Base-by-base conservation (phyloP, 257 asterid species). In the Osmanthus fragrans region DNA sequence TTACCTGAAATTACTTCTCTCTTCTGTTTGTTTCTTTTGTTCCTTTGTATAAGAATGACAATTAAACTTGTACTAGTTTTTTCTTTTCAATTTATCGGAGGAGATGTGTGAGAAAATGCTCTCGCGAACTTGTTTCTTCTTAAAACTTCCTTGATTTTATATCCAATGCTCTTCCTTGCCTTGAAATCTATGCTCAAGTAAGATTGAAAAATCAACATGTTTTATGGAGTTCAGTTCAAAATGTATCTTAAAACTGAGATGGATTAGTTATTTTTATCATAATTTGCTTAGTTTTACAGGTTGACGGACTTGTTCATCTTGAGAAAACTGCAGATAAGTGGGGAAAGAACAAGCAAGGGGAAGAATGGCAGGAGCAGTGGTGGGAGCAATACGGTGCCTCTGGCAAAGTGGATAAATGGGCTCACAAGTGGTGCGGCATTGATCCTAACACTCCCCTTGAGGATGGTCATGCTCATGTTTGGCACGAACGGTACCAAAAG, bases 261-360 rank as follows among this genome's bases (percentile, higher is more conserved):
- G 40, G 40, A 36, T 36, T 36, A 36, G 40, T 40, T 40, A 11
- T 40, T 40, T 40, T 10, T 10, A 45, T 45, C 54, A n/a, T 56
- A 19, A n/a, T 40, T 13, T 65, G 65, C 23, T 25, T 65, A 9
- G n/a, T 63, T 33, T 25, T 73, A 80, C 94, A 95, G 99, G 83
- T 76, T 65, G 87, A 87, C 36, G 99, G 99, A 66, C 76, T 83
- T 66, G 86, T 89, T 47, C 82, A 83, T 84, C 79, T 95, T 76
- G 98, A 93, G 92, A 95, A 95, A 86, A 91, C 98, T 2, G 99
- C 99, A n/a, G 97, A 95, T 84, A 95, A 95, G 86, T 95, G 98
- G 99, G 99, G 97, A 64, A 93, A 80, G 87, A 95, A 95, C 73
- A 74, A 36, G 23, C 89, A 86, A 82, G 99, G 99, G 42, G 96